Percentiles rank a stretch among this genome's conserved stretches.
Evolutionary conservation across 306 rosid genomes (phyloP).

Genomic region (Lupinus albus): DNA sequence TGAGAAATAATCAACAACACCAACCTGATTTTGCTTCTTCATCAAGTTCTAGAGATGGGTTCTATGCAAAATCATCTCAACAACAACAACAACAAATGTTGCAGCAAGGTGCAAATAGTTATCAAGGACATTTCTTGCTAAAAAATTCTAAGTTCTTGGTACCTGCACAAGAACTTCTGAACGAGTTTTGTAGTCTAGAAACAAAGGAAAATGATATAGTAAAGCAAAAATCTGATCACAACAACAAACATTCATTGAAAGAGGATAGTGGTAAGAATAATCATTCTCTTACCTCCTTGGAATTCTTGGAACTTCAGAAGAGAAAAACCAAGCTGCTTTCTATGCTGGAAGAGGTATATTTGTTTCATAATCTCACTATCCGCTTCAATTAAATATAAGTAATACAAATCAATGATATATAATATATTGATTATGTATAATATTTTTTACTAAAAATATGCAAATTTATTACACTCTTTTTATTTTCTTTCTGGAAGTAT

Average conservation of each 20-base stretch:
- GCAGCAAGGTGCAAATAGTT: slow-evolving; percentile 38
- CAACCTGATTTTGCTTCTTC: slow-evolving; percentile 33
- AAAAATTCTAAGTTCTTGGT: slow-evolving; percentile 64
- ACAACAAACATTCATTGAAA: slow-evolving; percentile 55
- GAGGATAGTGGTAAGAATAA: slow-evolving; percentile 46
- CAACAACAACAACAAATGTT: slow-evolving; percentile 36
- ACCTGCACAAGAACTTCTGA: slow-evolving; percentile 79
- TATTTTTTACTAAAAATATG: too few species aligned
- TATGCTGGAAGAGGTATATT: slow-evolving; percentile 90
- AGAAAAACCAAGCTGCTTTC: slow-evolving; percentile 83
- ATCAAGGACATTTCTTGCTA: slow-evolving; percentile 51
- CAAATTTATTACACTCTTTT: too few species aligned
- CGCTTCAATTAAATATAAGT: slow-evolving; percentile 39
- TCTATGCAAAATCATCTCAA: slow-evolving; percentile 41
- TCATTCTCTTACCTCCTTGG: slow-evolving; percentile 60
- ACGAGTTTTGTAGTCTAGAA: slow-evolving; percentile 84
- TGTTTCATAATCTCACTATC: slow-evolving; percentile 13
- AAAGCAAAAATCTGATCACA: slow-evolving; percentile 52
- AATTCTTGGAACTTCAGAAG: slow-evolving; percentile 81
- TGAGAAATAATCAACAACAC: slow-evolving; percentile 46
- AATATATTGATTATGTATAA: too few species aligned
- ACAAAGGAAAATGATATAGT: slow-evolving; percentile 43
- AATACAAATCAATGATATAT: too few species aligned
- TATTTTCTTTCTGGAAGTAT: too few species aligned
- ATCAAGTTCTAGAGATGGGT: slow-evolving; percentile 45